Evolutionary conservation across 2,329 filamentous ascomycete species (phyloP).

Genomic region (Ascochyta rabiei): DNA sequence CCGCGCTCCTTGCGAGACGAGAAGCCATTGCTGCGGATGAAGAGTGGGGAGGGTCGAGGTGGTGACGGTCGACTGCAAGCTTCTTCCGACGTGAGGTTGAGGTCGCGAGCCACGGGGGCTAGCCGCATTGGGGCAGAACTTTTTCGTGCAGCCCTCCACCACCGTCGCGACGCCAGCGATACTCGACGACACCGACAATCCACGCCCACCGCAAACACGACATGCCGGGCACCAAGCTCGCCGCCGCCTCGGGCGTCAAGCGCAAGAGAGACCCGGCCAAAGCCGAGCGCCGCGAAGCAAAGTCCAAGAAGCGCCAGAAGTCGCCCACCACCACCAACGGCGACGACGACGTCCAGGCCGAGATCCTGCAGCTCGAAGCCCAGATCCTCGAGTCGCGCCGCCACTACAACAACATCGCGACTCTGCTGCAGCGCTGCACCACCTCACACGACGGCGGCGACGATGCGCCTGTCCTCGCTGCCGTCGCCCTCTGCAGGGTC

Average conservation of each 20-base stretch:
- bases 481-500: conserved; percentile 82
- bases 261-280: conserved; percentile 50
- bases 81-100: conserved; percentile 33
- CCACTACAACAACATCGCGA: conserved; percentile 88
- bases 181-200: too few relatives aligned
- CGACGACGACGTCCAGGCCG: conserved; percentile 60
- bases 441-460: conserved; percentile 52
- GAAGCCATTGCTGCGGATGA: conserved; percentile 83
- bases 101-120: conserved; percentile 30
- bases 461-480: conserved; percentile 69
- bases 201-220: not conserved
- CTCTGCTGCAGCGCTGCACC: conserved; percentile 64
- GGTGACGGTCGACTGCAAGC: conserved; percentile 21
- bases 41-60: conserved; percentile 45
- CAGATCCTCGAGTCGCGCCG: conserved; percentile 85
- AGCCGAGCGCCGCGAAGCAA: conserved; percentile 46
- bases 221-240: conserved; percentile 46
- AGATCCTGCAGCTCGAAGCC: conserved; percentile 76
- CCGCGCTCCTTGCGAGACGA: conserved; percentile 92
- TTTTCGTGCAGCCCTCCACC: not conserved
- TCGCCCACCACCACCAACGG: conserved; percentile 35
- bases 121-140: conserved; percentile 28
- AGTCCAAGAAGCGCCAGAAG: conserved; percentile 44
- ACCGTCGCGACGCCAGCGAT: too few relatives aligned
- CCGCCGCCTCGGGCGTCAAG: conserved; percentile 47